These are phyloP conservation scores for Drosera capensis DNA, from an alignment of 148 eudicot species.

Conservation along the genomic window DNA sequence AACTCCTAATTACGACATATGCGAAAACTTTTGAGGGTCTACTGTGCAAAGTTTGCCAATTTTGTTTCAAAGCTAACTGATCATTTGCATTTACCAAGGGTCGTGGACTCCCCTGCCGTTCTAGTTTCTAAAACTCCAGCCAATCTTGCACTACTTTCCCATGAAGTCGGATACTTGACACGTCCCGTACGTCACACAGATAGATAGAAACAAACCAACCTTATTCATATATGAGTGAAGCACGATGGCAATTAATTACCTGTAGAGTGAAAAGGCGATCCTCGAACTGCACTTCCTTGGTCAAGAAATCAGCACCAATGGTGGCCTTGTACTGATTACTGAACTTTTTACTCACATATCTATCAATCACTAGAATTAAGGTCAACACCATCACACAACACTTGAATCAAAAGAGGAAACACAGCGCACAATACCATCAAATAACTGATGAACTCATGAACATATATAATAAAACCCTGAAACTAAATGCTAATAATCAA, in stretches of 20 bases:
- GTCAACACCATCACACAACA: slow-evolving; percentile 18
- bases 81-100: too few species aligned
- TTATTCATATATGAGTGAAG: not conserved
- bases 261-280: slow-evolving; percentile 92
- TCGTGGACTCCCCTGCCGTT: too few species aligned
- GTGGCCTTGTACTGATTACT: slow-evolving; percentile 96
- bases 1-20: too few species aligned
- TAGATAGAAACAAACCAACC: not conserved
- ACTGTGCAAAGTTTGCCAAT: too few species aligned
- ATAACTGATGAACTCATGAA: not conserved
- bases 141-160: too few species aligned
- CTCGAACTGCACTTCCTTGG: slow-evolving; percentile 93
- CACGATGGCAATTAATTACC: slow-evolving; percentile 22
- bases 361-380: slow-evolving; percentile 26
- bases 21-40: too few species aligned
- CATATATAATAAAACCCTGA: not conserved
- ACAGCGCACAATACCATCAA: not conserved
- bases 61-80: too few species aligned
- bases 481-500: not conserved
- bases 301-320: slow-evolving; percentile 92
- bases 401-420: too few species aligned
- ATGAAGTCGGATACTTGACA: too few species aligned
- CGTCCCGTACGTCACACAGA: too few species aligned
- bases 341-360: slow-evolving; percentile 92
- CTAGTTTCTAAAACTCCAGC: too few species aligned